A percentile compares a stretch with the other conserved stretches of the same genome.
These are phyloP conservation scores for Boeremia lycopersici DNA, from an alignment of 2,329 filamentous ascomycete genomes.

Conservation along the genomic window DNA sequence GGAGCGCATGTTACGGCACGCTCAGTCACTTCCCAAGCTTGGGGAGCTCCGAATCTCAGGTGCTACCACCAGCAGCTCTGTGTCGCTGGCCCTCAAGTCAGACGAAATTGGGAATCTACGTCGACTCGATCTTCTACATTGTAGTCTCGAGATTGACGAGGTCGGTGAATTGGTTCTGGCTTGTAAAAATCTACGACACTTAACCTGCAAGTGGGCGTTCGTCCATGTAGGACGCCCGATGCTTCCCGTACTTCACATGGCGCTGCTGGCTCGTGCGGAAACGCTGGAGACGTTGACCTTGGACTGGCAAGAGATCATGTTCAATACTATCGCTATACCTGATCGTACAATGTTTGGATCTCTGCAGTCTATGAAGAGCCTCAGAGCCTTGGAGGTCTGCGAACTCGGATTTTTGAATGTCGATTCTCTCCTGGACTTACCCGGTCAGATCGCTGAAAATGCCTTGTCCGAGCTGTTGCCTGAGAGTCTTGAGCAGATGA, in stretches of 20 bases:
- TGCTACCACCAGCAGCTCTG: neutral
- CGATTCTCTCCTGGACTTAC: neutral
- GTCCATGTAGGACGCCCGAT: neutral
- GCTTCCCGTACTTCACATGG: constrained; percentile 14
- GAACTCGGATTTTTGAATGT: constrained; percentile 14
- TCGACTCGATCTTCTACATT: constrained; percentile 29
- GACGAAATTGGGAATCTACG: constrained; percentile 16
- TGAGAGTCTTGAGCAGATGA: constrained; percentile 11
- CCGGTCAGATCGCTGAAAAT: neutral
- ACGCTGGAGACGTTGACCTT: constrained; percentile 26
- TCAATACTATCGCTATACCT: neutral
- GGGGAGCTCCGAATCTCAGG: constrained; percentile 23
- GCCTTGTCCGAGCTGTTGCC: constrained; percentile 21
- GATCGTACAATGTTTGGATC: constrained; percentile 10
- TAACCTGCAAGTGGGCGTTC: constrained; percentile 30
- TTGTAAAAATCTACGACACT: constrained; percentile 26
- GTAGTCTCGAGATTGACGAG: constrained; percentile 16
- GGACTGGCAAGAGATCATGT: constrained; percentile 19
- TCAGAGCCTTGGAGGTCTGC: constrained; percentile 21
- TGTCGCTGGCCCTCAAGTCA: neutral
- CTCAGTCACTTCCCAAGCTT: constrained; percentile 19
- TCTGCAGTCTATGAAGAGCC: constrained; percentile 13
- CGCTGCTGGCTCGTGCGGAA: constrained; percentile 17
- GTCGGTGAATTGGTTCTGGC: constrained; percentile 12
- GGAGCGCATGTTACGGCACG: constrained; percentile 8